phyloP scores from a whole-genome alignment of 306 rosid genomes.

The Medicago lupulina region DNA sequence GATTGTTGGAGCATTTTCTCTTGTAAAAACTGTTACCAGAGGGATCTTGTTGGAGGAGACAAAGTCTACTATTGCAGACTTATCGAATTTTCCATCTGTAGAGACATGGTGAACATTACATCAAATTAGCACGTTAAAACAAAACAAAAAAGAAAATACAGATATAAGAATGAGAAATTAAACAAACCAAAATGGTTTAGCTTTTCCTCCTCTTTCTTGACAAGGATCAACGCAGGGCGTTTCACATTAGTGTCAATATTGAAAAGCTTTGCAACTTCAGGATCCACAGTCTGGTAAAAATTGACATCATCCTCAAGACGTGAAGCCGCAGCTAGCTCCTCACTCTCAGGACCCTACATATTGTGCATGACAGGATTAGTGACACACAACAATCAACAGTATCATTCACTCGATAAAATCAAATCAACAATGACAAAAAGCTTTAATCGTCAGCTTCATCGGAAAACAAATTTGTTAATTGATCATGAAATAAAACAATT shows the following conservation, averaged over 20 bases:
- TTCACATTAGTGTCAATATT: constrained; percentile 76
- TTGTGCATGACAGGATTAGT: constrained; percentile 20
- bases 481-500: background rate
- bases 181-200: constrained; percentile 77
- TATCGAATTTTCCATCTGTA: constrained; percentile 78
- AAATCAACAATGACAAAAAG: constrained; percentile 7
- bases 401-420: constrained; percentile 30
- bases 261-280: constrained; percentile 91
- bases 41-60: constrained; percentile 90
- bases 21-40: constrained; percentile 77
- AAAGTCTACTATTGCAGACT: constrained; percentile 75
- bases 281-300: constrained; percentile 88
- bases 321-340: constrained; percentile 93
- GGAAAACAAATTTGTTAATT: background rate
- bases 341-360: constrained; percentile 86
- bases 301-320: constrained; percentile 88
- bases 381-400: constrained; percentile 25
- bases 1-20: constrained; percentile 82
- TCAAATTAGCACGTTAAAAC: constrained; percentile 7
- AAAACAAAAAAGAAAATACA: background rate
- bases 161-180: constrained; percentile 5
- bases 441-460: background rate
- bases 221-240: constrained; percentile 84
- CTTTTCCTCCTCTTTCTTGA: constrained; percentile 91
- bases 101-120: constrained; percentile 32